phyloP scores from a whole-genome alignment of 768 basidiomycete species.

The Agaricus bisporus region DNA sequence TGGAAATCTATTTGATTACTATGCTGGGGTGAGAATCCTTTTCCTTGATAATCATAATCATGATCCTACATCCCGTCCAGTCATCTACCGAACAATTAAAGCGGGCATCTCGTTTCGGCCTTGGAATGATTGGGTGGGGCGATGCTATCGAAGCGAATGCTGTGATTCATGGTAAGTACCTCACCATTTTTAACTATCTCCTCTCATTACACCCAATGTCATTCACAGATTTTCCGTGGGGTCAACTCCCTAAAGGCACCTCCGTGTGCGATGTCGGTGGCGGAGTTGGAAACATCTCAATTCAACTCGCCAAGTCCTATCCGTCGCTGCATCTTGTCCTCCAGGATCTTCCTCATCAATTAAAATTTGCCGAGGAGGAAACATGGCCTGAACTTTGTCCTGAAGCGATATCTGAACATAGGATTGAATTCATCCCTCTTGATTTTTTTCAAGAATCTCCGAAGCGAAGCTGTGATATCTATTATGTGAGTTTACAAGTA shows the following conservation, averaged over 20 bases:
- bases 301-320: conserved; percentile 25
- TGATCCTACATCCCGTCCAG: too few species aligned
- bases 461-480: conserved; percentile 28
- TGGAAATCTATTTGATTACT: too few species aligned
- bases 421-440: conserved; percentile 13
- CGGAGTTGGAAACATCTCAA: conserved; percentile 13
- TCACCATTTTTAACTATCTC: neutral
- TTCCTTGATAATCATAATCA: too few species aligned
- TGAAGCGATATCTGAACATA: too few species aligned
- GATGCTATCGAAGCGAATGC: conserved; percentile 22
- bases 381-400: conserved; percentile 31
- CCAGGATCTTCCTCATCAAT: conserved; percentile 28
- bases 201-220: neutral
- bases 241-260: conserved; percentile 16
- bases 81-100: neutral
- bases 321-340: conserved; percentile 27
- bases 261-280: conserved; percentile 35
- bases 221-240: conserved; percentile 29
- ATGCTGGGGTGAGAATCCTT: conserved; percentile 13
- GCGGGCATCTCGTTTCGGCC: conserved; percentile 19
- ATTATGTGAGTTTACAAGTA: conserved; percentile 28
- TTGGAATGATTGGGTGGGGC: conserved; percentile 28
- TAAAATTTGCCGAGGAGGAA: conserved; percentile 24
- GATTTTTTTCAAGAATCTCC: conserved; percentile 35
- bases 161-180: conserved; percentile 19